phyloP scores from a whole-genome alignment of 2,329 filamentous ascomycete species.

The Xylaria arbuscula region DNA sequence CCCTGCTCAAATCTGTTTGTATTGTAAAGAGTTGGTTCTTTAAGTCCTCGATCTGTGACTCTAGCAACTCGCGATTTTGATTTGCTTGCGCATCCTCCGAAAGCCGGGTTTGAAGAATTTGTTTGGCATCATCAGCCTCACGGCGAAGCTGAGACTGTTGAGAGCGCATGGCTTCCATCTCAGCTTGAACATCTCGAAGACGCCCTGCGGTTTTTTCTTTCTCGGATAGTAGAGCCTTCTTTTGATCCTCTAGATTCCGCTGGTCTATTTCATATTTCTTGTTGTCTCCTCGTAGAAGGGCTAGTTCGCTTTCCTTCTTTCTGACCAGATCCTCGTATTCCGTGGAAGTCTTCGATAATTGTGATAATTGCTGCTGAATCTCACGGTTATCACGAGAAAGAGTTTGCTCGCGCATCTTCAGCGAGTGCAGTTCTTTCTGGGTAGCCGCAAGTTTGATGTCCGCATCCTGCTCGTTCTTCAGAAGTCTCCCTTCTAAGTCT shows the following conservation, averaged over 20 bases:
- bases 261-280: slow-evolving; percentile 86
- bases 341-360: slow-evolving; percentile 90
- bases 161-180: slow-evolving; percentile 85
- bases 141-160: slow-evolving; percentile 87
- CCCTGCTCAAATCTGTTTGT: slow-evolving; percentile 88
- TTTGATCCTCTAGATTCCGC: slow-evolving; percentile 81
- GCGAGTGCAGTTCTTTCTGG: slow-evolving; percentile 81
- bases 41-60: slow-evolving; percentile 86
- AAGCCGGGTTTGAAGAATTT: slow-evolving; percentile 85
- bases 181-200: slow-evolving; percentile 86
- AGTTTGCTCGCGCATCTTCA: slow-evolving; percentile 79
- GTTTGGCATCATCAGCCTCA: slow-evolving; percentile 89
- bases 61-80: slow-evolving; percentile 83
- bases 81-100: slow-evolving; percentile 89
- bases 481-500: slow-evolving; percentile 84
- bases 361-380: slow-evolving; percentile 84
- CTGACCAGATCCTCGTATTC: slow-evolving; percentile 95
- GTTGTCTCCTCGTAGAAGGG: slow-evolving; percentile 84
- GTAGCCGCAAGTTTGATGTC: slow-evolving; percentile 84
- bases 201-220: slow-evolving; percentile 82
- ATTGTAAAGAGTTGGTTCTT: slow-evolving; percentile 86
- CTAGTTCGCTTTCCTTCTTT: slow-evolving; percentile 92
- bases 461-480: slow-evolving; percentile 88
- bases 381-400: slow-evolving; percentile 83
- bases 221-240: slow-evolving; percentile 74